Evolutionary conservation across 176 grass and related monocot species (phyloP).

Genomic region (Hordeum vulgare): DNA sequence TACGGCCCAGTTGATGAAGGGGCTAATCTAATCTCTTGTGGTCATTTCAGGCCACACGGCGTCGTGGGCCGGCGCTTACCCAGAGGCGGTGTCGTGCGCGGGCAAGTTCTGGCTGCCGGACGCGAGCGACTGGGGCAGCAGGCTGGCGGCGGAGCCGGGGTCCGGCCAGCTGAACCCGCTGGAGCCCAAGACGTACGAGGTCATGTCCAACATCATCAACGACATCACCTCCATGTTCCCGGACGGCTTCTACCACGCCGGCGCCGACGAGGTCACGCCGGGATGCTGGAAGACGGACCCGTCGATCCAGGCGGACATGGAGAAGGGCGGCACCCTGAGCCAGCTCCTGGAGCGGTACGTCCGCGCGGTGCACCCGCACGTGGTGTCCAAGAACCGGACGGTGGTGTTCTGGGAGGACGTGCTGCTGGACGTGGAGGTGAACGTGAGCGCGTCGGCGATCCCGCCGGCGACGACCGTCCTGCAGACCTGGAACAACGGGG

Average conservation of each 20-base stretch:
- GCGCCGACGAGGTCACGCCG: constrained; percentile 69
- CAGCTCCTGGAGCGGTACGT: constrained; percentile 72
- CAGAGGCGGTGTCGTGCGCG: constrained; percentile 54
- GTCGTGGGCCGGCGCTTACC: constrained; percentile 80
- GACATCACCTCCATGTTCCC: constrained; percentile 72
- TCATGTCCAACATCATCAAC: constrained; percentile 54
- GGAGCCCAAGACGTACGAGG: constrained; percentile 58
- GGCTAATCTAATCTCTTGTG: not conserved
- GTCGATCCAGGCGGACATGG: constrained; percentile 32
- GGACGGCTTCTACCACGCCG: constrained; percentile 69
- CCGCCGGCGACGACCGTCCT: constrained; percentile 78
- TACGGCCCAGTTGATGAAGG: not conserved
- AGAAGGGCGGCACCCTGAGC: constrained; percentile 44
- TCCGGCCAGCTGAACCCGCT: constrained; percentile 85
- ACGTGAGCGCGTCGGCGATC: constrained; percentile 38
- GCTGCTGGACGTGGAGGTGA: constrained; percentile 52
- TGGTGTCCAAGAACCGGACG: constrained; percentile 59
- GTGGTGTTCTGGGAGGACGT: constrained; percentile 93
- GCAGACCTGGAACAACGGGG: constrained; percentile 90
- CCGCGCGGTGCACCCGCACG: constrained; percentile 35
- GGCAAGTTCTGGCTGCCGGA: constrained; percentile 71
- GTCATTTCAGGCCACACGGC: constrained; percentile 55
- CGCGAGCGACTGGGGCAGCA: constrained; percentile 14
- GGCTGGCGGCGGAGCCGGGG: constrained; percentile 63
- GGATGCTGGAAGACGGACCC: constrained; percentile 71